Evolutionary conservation across 163 green algal species (phyloP), one percentile per base, ranked within the genome.

Genomic region (Volvox carteri): DNA sequence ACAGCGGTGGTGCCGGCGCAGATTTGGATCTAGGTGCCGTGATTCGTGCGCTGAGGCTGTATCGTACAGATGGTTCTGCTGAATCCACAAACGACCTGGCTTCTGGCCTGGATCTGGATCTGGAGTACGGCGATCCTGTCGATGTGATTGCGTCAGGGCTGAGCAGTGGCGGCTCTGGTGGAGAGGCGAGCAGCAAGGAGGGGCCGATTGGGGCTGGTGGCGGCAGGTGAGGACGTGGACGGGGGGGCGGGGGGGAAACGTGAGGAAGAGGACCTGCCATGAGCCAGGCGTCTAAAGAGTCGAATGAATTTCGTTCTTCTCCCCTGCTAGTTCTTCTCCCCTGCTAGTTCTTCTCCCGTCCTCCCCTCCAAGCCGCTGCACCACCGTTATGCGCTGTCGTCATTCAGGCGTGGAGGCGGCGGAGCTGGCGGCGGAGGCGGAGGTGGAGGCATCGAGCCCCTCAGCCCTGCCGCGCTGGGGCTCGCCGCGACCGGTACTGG

Each of bases 1-100:
- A 65, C 52, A 46, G 23, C 23, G 5, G n/a, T n/a, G 44, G 8
- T 54, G 21, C 41, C 19, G 48, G 48, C 16, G 16, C 30, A 14
- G 80, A 87, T 44, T 37, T 87, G 65, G 65, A 87, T 35, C 23
- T 87, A 44, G 80, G 80, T 11, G 80, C 80, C 12, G 80, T 87
- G 30, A 87, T 87, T 4, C 80, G 80, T 2, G 80, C 80, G 19
- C 65, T 87, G 8, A 12, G 44, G 62, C 60, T 87, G 19, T 25
- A 35, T 23, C 54, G 78, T 6, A 41, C 62, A 25, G 78, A 85
- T 18, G 78, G 56, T 9, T 75, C 78, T 4, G 56, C 48, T n/a
- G 78, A 85, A 0, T 42, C n/a, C n/a, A 70, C 28, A 37, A 84
- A 68, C 75, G 75, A 84, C n/a, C 48, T 68, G 75, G 48, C 23